phyloP scores from a whole-genome alignment of 1,284 basidiomycete genomes.

The Exobasidium cylindrosporum region DNA sequence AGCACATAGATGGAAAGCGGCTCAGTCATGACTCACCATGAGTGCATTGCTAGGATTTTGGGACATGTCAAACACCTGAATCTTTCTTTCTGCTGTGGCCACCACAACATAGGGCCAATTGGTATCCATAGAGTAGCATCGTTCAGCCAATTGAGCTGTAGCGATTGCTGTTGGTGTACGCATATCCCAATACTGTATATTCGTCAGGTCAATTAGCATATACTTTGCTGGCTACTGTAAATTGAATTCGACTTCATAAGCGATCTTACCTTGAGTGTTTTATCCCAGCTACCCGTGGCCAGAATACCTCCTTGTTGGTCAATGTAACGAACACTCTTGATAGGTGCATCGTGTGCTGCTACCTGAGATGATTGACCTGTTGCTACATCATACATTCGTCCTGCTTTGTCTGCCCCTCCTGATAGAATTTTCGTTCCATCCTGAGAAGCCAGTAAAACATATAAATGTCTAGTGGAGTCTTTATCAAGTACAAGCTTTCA shows the following conservation, averaged over 20 bases:
- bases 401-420: conserved; percentile 81
- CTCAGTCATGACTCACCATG: conserved; percentile 54
- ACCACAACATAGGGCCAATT: conserved; percentile 84
- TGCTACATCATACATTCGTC: conserved; percentile 73
- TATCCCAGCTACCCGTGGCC: conserved; percentile 87
- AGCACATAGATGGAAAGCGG: not conserved
- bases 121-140: conserved; percentile 80
- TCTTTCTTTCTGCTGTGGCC: conserved; percentile 82
- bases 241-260: not conserved
- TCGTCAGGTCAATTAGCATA: conserved; percentile 13
- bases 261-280: conserved; percentile 75
- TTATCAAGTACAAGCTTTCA: conserved; percentile 50
- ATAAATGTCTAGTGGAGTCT: too few species aligned
- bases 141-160: conserved; percentile 76
- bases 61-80: conserved; percentile 79
- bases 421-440: conserved; percentile 79
- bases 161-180: conserved; percentile 71
- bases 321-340: conserved; percentile 73
- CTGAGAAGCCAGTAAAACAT: not conserved
- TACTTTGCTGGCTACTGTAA: too few species aligned
- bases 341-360: conserved; percentile 78
- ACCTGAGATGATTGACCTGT: conserved; percentile 67
- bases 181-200: conserved; percentile 88
- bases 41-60: conserved; percentile 62
- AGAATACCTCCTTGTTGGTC: conserved; percentile 70